Base-by-base conservation (phyloP, 2,329 filamentous ascomycete genomes). In the Emergomyces orientalis region DNA sequence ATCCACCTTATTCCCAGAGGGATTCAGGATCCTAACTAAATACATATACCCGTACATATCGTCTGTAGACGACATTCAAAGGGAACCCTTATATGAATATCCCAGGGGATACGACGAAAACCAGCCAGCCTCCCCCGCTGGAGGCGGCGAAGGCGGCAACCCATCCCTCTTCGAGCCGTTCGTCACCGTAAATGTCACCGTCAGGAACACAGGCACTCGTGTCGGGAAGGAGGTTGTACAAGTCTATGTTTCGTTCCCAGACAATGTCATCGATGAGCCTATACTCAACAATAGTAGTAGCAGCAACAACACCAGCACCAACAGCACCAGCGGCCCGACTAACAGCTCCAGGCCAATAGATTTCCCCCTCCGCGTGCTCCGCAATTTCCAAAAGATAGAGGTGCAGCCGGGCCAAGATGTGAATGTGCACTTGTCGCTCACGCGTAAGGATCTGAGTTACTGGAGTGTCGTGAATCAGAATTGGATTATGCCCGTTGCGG, bases 41-140 rank as follows among this genome's bases (percentile, higher is more conserved):
- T 90, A 88, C 73, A 82, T 91, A 62, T 91, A 91, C 71, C 88
- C 88, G 0, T 91, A 89, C 72, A 79, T 90, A 30, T 73, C 79
- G 8, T 79, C 75, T 0, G 70, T 79, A 11, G 78, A 82, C 17
- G 80, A 82, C 7, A 77, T 81, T 25, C 73, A 76, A 65, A 73
- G 73, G 9, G 77, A 69, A 9, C 69, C 67, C 47, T 69, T 67
- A 47, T 82, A 79, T 66, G 75, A 72, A 30, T 87, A 83, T 68
- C 86, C 81, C 1, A 77, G 77, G 1, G 85, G 81, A 34, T 89
- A 84, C 74, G 76, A 80, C 67, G 73, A 73, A 22, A 69, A 69
- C 1, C 81, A 82, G 59, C 70, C 77, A 0, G 78, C 74, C 0
- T 89, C 86, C n/a, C 78, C 78, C 0, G 88, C 88, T 0, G 88